Conservation (phyloP, 305 asterid genomes). For the Stenogyne calaminthoides region DNA sequence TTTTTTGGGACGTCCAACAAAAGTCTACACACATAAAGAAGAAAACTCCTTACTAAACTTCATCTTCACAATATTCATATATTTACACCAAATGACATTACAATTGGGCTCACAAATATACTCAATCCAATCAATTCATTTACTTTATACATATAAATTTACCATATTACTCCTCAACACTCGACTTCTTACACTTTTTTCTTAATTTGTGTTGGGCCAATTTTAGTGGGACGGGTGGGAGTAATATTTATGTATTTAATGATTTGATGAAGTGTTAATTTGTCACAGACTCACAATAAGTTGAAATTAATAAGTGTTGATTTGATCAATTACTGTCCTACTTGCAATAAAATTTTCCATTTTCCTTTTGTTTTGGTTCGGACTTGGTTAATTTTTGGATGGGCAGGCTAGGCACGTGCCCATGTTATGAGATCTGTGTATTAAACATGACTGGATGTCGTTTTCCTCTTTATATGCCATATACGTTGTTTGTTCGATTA, state of each 20-base stretch:
- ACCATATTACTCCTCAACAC: too few relatives aligned
- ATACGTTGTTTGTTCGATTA: slow-evolving; percentile 38
- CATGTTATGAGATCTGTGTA: slow-evolving; percentile 45
- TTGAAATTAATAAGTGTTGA: neutral
- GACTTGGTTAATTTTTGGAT: slow-evolving; percentile 20
- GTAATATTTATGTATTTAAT: neutral
- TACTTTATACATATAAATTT: too few relatives aligned
- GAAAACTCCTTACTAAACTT: too few relatives aligned
- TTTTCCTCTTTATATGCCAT: slow-evolving; percentile 35
- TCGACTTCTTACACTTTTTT: too few relatives aligned
- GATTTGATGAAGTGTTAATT: slow-evolving; percentile 9
- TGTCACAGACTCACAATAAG: slow-evolving; percentile 13
- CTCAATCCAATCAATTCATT: too few relatives aligned
- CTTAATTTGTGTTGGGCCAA: too few relatives aligned
- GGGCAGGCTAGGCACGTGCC: slow-evolving; percentile 53
- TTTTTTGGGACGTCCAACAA: too few relatives aligned
- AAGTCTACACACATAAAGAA: too few relatives aligned
- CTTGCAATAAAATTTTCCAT: neutral
- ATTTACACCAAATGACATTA: too few relatives aligned
- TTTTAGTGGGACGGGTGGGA: too few relatives aligned
- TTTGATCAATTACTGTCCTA: neutral
- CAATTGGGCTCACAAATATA: too few relatives aligned
- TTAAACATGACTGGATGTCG: slow-evolving; percentile 32
- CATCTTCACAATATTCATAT: too few relatives aligned
- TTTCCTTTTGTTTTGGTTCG: neutral